Conservation (phyloP, 2,329 filamentous ascomycete species). For the Exserohilum rostratum region DNA sequence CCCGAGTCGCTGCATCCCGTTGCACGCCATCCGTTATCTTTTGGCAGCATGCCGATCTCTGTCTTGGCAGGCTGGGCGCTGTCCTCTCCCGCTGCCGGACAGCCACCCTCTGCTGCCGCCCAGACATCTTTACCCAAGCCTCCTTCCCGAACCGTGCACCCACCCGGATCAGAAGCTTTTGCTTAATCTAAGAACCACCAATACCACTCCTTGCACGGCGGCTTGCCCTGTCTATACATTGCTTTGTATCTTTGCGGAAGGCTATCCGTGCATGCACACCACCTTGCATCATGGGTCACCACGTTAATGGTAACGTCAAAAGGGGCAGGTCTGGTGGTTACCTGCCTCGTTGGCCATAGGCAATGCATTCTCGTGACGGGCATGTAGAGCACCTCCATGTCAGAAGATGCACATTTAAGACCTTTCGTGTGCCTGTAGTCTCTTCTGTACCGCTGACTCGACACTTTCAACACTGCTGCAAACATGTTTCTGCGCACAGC, state of each 20-base stretch:
- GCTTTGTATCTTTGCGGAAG: conserved; percentile 18
- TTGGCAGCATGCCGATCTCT: conserved; percentile 19
- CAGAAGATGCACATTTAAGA: conserved; percentile 28
- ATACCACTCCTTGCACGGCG: conserved; percentile 29
- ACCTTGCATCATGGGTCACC: conserved; percentile 14
- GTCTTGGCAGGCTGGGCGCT: conserved; percentile 24
- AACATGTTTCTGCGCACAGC: conserved; percentile 39
- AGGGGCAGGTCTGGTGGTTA: conserved; percentile 35
- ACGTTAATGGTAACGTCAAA: conserved; percentile 27
- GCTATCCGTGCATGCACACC: conserved; percentile 30
- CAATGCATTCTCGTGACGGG: conserved; percentile 14
- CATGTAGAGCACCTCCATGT: conserved; percentile 18
- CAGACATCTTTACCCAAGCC: conserved; percentile 37
- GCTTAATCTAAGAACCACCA: conserved; percentile 39
- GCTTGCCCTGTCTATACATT: conserved; percentile 28
- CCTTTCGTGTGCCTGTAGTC: neutral
- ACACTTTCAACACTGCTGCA: conserved; percentile 10
- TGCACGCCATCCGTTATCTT: conserved; percentile 16
- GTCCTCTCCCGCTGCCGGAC: conserved; percentile 4
- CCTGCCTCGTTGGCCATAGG: conserved; percentile 38
- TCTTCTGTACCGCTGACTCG: neutral
- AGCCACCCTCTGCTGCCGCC: conserved; percentile 24
- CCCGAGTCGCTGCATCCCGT: neutral
- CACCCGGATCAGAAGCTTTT: conserved; percentile 35
- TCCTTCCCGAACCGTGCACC: conserved; percentile 40